These are phyloP conservation scores for Tilletia indica DNA, from an alignment of 1,284 basidiomycete species.

Conservation along the genomic window DNA sequence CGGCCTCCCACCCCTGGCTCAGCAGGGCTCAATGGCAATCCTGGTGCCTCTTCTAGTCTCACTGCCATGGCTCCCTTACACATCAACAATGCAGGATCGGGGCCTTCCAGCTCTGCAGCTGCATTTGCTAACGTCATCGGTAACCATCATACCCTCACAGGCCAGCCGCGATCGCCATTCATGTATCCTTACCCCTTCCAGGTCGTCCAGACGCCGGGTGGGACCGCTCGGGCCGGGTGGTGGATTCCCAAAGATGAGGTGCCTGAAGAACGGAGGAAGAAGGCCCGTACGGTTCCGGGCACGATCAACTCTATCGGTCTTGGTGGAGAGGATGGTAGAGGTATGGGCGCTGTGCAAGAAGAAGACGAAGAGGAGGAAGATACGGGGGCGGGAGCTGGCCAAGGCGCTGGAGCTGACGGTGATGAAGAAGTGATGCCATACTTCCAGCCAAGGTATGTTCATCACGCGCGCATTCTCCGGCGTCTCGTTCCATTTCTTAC, in stretches of 20 bases:
- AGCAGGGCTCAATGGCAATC: background rate
- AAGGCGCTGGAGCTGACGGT: background rate
- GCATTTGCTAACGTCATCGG: constrained; percentile 33
- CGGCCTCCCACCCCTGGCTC: constrained; percentile 9
- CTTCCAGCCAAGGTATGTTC: constrained; percentile 37
- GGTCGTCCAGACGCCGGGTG: constrained; percentile 45
- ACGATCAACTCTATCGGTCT: background rate
- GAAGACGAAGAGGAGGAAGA: constrained; percentile 26
- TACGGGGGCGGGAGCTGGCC: background rate
- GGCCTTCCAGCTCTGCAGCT: constrained; percentile 24
- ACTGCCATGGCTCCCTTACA: constrained; percentile 21
- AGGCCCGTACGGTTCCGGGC: constrained; percentile 6
- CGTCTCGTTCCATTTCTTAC: too few relatives aligned
- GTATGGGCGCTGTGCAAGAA: background rate
- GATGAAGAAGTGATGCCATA: constrained; percentile 18
- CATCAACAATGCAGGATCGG: constrained; percentile 22
- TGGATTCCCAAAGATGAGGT: constrained; percentile 35
- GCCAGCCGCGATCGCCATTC: constrained; percentile 21
- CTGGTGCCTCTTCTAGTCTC: constrained; percentile 1
- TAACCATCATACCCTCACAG: background rate
- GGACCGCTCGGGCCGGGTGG: constrained; percentile 44
- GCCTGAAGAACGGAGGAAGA: constrained; percentile 4
- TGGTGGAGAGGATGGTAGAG: background rate
- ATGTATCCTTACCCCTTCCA: constrained; percentile 44
- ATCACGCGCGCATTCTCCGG: too few relatives aligned